Base-by-base conservation (phyloP, 176 grass and related monocot genomes). In the Lolium perenne region DNA sequence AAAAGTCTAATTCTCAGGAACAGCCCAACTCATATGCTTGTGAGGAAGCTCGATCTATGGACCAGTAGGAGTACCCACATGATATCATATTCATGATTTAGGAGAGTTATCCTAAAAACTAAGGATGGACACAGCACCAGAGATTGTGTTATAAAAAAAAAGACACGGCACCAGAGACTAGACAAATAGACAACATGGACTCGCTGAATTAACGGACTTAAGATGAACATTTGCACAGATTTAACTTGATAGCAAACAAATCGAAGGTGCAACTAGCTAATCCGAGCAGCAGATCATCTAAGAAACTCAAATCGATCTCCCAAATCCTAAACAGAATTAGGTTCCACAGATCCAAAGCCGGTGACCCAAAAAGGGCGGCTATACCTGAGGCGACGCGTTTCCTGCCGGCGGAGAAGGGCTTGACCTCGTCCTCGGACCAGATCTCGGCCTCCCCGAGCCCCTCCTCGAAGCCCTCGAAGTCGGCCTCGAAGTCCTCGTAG, bases 381-480 rank as follows among this genome's bases (percentile, higher is more conserved):
- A 74, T 75, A 91, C 92, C 93, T 90, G 20, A 47, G 58, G 63
- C 20, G 75, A 77, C 0, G 29, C 29, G 46, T 65, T 45, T 84
- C 75, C 45, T 79, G 38, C 32, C 77, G 1, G 10, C 50, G 60
- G 16, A 41, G 57, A 92, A 73, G 22, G 86, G 72, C 81, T 87
- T 91, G 32, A 8, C 73, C 49, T 92, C 86, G 22, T 88, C 83
- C 63, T 89, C 74, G 46, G 89, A 91, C 86, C 90, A 91, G 6
- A 82, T 13, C 77, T 92, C 95, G 79, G 87, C 90, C 60, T 95
- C 91, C 68, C 61, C 90, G n/a, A 75, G 75, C 66, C 61, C 88
- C 69, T 49, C 61, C 82, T 79, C 74, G 64, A 87, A 85, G 57
- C 62, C 88, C 68, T 64, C 65, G 71, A 71, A 82, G 58, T 61